A percentile compares a stretch with the other conserved stretches of the same genome.
These are phyloP conservation scores for Fusarium sp. DNA, from an alignment of 2,329 filamentous ascomycete species.

Conservation along the genomic window DNA sequence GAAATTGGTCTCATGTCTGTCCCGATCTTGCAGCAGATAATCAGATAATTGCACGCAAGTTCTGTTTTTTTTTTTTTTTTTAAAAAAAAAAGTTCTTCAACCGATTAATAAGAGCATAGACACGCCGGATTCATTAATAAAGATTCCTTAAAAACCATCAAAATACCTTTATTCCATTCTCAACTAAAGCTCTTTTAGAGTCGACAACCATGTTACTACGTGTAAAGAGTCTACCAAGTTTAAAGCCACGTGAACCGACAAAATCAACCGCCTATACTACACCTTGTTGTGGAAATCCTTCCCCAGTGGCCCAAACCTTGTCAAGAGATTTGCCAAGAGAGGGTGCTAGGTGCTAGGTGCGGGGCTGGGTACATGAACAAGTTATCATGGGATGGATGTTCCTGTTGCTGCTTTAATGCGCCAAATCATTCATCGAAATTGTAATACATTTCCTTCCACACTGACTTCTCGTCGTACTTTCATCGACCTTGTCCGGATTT, in stretches of 20 bases:
- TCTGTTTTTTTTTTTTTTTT: too few relatives aligned
- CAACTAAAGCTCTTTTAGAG: constrained; percentile 15
- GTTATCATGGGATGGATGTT: constrained; percentile 28
- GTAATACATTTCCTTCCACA: constrained; percentile 32
- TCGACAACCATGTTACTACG: background rate
- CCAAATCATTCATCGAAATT: constrained; percentile 35
- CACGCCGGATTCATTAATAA: too few relatives aligned
- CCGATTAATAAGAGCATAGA: too few relatives aligned
- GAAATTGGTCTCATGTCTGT: too few relatives aligned
- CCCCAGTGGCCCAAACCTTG: constrained; percentile 7
- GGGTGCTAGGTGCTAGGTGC: background rate
- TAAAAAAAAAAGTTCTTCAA: too few relatives aligned
- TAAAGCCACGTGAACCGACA: constrained; percentile 11
- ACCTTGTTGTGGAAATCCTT: constrained; percentile 23
- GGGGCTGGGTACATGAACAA: constrained; percentile 15
- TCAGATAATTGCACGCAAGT: too few relatives aligned
- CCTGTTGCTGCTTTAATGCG: constrained; percentile 31
- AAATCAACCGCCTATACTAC: constrained; percentile 32
- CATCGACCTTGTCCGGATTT: constrained; percentile 12
- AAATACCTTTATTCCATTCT: too few relatives aligned
- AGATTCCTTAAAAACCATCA: too few relatives aligned
- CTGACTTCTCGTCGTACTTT: constrained; percentile 17
- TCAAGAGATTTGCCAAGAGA: background rate
- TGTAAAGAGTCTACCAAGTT: background rate
- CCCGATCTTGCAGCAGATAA: too few relatives aligned